These are phyloP conservation scores for Ceratobasidium sp. DNA, from an alignment of 1,284 basidiomycete species.

Conservation along the genomic window DNA sequence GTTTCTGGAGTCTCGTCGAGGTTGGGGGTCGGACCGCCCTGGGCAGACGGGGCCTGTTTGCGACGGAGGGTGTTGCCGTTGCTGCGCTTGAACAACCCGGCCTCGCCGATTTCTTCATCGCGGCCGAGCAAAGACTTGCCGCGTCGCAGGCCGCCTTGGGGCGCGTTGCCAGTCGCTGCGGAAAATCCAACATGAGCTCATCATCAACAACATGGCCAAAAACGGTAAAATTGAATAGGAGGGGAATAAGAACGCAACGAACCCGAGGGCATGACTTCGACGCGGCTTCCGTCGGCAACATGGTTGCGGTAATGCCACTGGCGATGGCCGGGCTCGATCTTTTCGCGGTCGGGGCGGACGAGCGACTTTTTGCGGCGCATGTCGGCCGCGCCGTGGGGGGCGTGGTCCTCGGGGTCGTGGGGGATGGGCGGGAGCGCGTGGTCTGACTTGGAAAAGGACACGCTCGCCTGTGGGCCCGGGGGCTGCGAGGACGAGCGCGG, in stretches of 20 bases:
- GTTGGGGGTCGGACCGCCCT: conserved; percentile 54
- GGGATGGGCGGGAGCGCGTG: conserved; percentile 7
- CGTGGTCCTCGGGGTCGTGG: conserved; percentile 50
- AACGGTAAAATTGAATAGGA: conserved; percentile 11
- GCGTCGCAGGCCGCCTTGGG: conserved; percentile 77
- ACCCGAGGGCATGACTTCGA: conserved; percentile 86
- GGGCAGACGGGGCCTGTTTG: conserved; percentile 62
- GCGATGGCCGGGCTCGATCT: conserved; percentile 94
- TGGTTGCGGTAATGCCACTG: conserved; percentile 96
- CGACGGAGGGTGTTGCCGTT: conserved; percentile 78
- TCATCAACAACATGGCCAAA: conserved; percentile 41
- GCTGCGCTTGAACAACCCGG: conserved; percentile 82
- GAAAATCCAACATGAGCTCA: conserved; percentile 31
- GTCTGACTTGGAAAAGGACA: conserved; percentile 26
- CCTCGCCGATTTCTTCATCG: conserved; percentile 86
- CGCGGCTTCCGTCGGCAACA: conserved; percentile 72
- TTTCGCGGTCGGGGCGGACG: conserved; percentile 93
- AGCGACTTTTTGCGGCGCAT: conserved; percentile 90
- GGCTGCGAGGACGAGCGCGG: conserved; percentile 30
- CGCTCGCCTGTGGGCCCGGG: conserved; percentile 11
- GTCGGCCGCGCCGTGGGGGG: conserved; percentile 56
- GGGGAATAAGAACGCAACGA: conserved; percentile 57
- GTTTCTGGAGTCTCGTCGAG: conserved; percentile 60
- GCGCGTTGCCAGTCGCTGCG: conserved; percentile 85
- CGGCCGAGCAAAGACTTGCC: conserved; percentile 89